phyloP scores from a whole-genome alignment of 2,329 filamentous ascomycete genomes.

The Talaromyces sp. region DNA sequence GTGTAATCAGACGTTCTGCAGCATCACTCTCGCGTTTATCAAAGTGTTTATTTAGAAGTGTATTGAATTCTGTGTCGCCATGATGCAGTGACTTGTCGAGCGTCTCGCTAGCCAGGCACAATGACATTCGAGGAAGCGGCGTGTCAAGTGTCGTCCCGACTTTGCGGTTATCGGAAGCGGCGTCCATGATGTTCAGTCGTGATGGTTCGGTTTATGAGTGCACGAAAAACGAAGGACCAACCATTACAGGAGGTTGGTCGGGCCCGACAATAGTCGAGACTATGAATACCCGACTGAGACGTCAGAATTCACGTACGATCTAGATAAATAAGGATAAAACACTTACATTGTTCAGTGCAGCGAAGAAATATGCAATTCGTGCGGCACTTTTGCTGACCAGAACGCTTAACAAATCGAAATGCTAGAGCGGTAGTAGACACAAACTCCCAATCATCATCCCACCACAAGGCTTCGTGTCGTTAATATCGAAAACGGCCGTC shows the following conservation, averaged over 20 bases:
- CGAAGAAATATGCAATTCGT: neutral
- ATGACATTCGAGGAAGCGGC: constrained; percentile 23
- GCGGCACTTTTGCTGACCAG: neutral
- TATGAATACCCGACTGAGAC: neutral
- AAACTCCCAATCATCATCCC: neutral
- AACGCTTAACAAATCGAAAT: neutral
- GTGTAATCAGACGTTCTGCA: constrained; percentile 56
- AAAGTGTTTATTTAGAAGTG: constrained; percentile 33
- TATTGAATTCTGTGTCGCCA: constrained; percentile 26
- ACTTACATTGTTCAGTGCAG: neutral
- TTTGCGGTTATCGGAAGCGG: neutral
- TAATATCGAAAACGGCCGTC: neutral
- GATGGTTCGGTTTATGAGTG: neutral
- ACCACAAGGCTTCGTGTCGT: neutral
- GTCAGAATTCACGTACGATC: neutral
- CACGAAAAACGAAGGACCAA: constrained; percentile 1
- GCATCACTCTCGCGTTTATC: constrained; percentile 32
- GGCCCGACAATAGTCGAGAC: constrained; percentile 10
- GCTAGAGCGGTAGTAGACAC: neutral
- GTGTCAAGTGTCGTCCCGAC: neutral
- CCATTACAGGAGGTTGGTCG: constrained; percentile 1
- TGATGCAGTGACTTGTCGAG: constrained; percentile 24
- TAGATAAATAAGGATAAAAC: neutral
- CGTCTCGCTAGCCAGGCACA: constrained; percentile 27
- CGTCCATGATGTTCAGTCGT: neutral